These are phyloP conservation scores for Aegilops tauschii DNA, from an alignment of 176 grass and related monocot species.

Conservation along the genomic window DNA sequence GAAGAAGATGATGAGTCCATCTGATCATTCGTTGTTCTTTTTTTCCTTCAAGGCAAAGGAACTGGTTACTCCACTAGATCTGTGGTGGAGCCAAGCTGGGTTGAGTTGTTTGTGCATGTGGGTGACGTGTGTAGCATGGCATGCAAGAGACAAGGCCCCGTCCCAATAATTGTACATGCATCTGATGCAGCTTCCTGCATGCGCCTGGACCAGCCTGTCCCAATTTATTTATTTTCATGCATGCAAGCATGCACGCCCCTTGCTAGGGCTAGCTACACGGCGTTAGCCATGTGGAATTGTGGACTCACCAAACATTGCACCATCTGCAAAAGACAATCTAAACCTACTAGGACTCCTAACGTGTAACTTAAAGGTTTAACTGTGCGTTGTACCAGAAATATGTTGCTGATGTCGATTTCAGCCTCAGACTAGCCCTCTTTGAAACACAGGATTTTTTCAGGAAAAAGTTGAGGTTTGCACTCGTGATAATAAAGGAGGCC, in stretches of 20 bases:
- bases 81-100: conserved; percentile 27
- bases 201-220: conserved; percentile 26
- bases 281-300: conserved; percentile 36
- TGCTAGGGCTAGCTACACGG: conserved; percentile 11
- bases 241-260: conserved; percentile 2
- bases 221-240: conserved; percentile 2
- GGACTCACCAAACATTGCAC: conserved; percentile 23
- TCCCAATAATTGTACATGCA: conserved; percentile 47
- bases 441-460: no score
- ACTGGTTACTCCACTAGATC: not conserved
- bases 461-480: no score
- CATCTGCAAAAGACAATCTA: not conserved
- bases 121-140: conserved; percentile 34
- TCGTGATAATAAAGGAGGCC: not conserved
- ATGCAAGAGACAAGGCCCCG: conserved; percentile 17
- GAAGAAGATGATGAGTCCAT: conserved; percentile 17
- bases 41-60: conserved; percentile 31
- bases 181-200: conserved; percentile 15
- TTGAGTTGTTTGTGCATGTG: conserved; percentile 17
- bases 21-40: conserved; percentile 26
- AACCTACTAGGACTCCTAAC: not conserved
- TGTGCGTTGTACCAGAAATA: not conserved
- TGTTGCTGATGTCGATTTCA: not conserved
- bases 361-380: not conserved
- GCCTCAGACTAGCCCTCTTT: no score